A percentile compares a stretch with the other conserved stretches of the same genome.
Conservation (phyloP, 2,329 filamentous ascomycete genomes). For the Scorias spongiosa region DNA sequence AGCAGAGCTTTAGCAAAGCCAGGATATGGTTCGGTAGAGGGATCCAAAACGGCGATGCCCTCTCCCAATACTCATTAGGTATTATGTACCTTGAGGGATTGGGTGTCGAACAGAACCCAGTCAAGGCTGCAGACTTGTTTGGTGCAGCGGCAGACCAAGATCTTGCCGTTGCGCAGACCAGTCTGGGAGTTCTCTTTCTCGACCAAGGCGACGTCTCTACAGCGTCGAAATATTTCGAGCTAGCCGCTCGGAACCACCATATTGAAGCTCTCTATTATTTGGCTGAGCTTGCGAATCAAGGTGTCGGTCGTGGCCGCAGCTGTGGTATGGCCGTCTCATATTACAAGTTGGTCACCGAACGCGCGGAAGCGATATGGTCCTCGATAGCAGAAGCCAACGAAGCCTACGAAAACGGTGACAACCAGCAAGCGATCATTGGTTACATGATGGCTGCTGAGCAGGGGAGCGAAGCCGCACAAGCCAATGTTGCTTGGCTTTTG, state of each 20-base stretch:
- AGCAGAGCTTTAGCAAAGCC: slow-evolving; percentile 63
- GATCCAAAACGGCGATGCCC: slow-evolving; percentile 56
- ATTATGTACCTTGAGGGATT: slow-evolving; percentile 71
- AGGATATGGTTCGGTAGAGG: slow-evolving; percentile 74
- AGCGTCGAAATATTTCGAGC: slow-evolving; percentile 74
- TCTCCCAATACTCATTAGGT: slow-evolving; percentile 73
- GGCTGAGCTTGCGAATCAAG: slow-evolving; percentile 70
- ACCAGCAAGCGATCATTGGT: slow-evolving; percentile 62
- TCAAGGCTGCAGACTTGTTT: slow-evolving; percentile 60
- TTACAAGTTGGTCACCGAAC: slow-evolving; percentile 80
- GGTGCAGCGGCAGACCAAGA: slow-evolving; percentile 69
- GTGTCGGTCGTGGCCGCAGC: slow-evolving; percentile 63
- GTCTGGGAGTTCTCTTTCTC: slow-evolving; percentile 69
- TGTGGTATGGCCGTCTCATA: slow-evolving; percentile 65
- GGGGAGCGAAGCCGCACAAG: slow-evolving; percentile 77
- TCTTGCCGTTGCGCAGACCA: slow-evolving; percentile 63
- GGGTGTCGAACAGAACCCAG: slow-evolving; percentile 53
- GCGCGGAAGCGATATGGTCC: slow-evolving; percentile 73
- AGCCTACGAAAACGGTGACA: slow-evolving; percentile 64
- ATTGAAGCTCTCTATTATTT: slow-evolving; percentile 88
- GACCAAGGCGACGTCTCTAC: slow-evolving; percentile 74
- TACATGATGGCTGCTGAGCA: slow-evolving; percentile 85
- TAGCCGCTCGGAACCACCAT: slow-evolving; percentile 66
- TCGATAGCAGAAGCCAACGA: slow-evolving; percentile 71
- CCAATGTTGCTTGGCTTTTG: slow-evolving; percentile 76